Evolutionary conservation across 106 monocot species (phyloP).

Genomic region (Agapanthus africanus): DNA sequence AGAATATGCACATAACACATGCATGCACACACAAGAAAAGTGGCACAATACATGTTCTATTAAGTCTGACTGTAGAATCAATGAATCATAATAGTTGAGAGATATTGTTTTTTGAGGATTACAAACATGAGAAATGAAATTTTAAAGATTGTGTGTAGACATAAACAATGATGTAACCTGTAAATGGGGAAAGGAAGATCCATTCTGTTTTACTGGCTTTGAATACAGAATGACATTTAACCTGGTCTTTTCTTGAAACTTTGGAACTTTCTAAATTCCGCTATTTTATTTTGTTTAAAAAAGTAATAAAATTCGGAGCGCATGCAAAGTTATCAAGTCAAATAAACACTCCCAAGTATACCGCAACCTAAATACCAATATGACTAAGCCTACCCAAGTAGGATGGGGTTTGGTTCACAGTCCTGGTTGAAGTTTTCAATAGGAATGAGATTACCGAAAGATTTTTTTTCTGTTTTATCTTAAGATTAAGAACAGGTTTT

Average conservation of each 20-base stretch:
- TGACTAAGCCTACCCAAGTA: no score
- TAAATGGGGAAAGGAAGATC: neutral
- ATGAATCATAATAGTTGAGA: neutral
- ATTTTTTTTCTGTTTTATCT: no score
- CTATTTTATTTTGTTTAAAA: no score
- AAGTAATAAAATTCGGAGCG: no score
- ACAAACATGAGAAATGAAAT: neutral
- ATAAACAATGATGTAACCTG: neutral
- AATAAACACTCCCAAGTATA: no score
- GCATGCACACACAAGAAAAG: neutral
- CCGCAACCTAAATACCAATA: no score
- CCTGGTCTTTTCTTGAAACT: neutral
- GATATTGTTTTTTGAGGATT: neutral
- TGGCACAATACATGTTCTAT: neutral
- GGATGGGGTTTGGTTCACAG: no score
- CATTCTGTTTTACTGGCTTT: neutral
- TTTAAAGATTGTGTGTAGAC: neutral
- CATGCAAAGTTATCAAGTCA: no score
- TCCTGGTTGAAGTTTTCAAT: no score
- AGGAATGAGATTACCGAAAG: no score
- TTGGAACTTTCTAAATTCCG: no score
- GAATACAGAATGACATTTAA: neutral
- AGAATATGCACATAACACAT: neutral
- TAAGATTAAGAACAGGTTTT: no score
- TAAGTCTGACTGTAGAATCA: neutral